Conservation (phyloP, 2,329 filamentous ascomycete species). For the Colletotrichum scovillei region DNA sequence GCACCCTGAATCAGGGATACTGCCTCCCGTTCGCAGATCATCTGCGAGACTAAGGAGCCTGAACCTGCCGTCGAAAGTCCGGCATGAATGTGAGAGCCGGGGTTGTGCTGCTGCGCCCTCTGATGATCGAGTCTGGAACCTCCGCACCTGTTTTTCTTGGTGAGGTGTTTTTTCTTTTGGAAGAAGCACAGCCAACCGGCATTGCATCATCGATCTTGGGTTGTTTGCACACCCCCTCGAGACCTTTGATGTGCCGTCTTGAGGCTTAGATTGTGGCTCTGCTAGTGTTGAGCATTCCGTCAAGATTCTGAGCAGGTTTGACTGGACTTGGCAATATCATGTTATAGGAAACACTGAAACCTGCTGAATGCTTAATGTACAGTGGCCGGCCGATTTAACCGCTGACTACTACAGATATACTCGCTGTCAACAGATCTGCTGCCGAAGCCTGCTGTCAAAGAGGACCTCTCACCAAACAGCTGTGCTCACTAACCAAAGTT, state of each 20-base stretch:
- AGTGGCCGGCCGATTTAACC: not conserved
- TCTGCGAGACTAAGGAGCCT: not conserved
- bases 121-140: slow-evolving; percentile 17
- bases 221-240: not conserved
- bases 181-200: not conserved
- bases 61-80: not conserved
- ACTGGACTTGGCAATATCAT: not conserved
- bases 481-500: too few species aligned
- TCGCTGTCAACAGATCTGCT: too few species aligned
- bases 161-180: not conserved
- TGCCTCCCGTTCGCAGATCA: not conserved
- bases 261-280: not conserved
- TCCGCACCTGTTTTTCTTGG: not conserved
- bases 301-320: not conserved
- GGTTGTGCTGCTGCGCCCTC: slow-evolving; percentile 21
- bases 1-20: not conserved
- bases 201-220: not conserved
- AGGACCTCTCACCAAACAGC: too few species aligned
- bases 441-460: too few species aligned
- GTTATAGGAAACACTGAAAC: not conserved
- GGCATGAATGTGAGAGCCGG: slow-evolving; percentile 11
- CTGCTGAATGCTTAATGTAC: not conserved
- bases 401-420: not conserved
- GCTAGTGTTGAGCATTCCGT: not conserved
- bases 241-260: not conserved